Percentiles rank a stretch among this genome's conserved stretches.
These are phyloP conservation scores for Acanthamoeba healyi DNA, from an alignment of 208 protist species.

Conservation along the genomic window DNA sequence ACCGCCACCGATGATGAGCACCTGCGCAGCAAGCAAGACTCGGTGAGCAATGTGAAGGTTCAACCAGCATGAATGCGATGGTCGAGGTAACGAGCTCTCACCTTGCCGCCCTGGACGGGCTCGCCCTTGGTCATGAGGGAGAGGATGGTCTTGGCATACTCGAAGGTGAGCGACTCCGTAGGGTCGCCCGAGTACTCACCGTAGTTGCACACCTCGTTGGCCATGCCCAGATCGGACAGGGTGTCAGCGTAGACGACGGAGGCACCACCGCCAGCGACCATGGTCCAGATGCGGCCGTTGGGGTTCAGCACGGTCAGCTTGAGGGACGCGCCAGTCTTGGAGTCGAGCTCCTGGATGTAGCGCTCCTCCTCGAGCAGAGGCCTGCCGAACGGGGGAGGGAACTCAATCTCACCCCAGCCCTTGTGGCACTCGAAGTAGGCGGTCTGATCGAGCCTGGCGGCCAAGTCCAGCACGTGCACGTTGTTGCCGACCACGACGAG, in stretches of 20 bases:
- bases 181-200: constrained; percentile 93
- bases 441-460: constrained; percentile 86
- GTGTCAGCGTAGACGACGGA: constrained; percentile 94
- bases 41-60: too few relatives aligned
- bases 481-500: constrained; percentile 83
- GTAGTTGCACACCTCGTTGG: constrained; percentile 91
- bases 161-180: constrained; percentile 90
- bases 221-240: constrained; percentile 89
- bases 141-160: constrained; percentile 93
- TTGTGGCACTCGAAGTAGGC: constrained; percentile 83
- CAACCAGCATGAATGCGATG: background rate
- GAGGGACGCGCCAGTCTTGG: constrained; percentile 92
- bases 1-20: constrained; percentile 91
- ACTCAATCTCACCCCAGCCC: constrained; percentile 88
- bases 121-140: constrained; percentile 87
- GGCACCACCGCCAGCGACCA: constrained; percentile 93
- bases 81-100: background rate
- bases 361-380: constrained; percentile 88
- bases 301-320: constrained; percentile 94
- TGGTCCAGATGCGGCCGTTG: constrained; percentile 91
- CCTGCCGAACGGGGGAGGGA: constrained; percentile 92
- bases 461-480: constrained; percentile 82
- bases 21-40: constrained; percentile 57
- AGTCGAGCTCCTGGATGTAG: constrained; percentile 91
- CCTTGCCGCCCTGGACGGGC: constrained; percentile 10